These are phyloP conservation scores for Oryza coarctata DNA, from an alignment of 176 grass and related monocot species.

Conservation along the genomic window DNA sequence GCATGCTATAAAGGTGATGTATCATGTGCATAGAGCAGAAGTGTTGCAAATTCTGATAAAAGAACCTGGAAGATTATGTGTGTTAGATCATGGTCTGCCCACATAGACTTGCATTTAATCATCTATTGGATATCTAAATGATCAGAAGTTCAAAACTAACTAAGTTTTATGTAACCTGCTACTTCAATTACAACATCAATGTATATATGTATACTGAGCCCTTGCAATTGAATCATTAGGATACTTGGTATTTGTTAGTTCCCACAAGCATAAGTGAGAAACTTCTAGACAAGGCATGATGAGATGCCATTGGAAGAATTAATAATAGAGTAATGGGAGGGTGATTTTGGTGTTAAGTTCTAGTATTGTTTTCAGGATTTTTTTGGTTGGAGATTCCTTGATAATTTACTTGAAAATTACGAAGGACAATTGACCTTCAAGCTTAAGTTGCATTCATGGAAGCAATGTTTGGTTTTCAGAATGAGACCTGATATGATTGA, in stretches of 20 bases:
- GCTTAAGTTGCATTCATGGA: not conserved
- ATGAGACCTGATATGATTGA: not conserved
- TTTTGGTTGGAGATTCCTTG: not conserved
- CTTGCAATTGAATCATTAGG: not conserved
- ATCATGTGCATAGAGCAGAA: not conserved
- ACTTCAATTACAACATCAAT: not conserved
- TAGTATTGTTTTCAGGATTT: not conserved
- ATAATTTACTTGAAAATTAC: not conserved
- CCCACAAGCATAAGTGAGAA: not conserved
- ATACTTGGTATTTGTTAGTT: not conserved
- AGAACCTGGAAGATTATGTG: constrained; percentile 1
- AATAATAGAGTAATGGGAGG: not conserved
- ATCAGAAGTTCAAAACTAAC: not conserved
- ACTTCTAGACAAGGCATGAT: not conserved
- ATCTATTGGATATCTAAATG: constrained; percentile 2
- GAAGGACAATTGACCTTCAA: not conserved
- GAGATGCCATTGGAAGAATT: not conserved
- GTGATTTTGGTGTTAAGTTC: not conserved
- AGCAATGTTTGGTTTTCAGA: not conserved
- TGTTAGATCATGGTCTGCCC: not conserved
- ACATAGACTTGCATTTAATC: constrained; percentile 11
- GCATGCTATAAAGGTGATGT: not conserved
- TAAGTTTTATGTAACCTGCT: not conserved
- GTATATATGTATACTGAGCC: not conserved
- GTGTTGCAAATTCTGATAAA: not conserved